Conservation (phyloP, 148 eudicot genomes). For the Chenopodium quinoa region DNA sequence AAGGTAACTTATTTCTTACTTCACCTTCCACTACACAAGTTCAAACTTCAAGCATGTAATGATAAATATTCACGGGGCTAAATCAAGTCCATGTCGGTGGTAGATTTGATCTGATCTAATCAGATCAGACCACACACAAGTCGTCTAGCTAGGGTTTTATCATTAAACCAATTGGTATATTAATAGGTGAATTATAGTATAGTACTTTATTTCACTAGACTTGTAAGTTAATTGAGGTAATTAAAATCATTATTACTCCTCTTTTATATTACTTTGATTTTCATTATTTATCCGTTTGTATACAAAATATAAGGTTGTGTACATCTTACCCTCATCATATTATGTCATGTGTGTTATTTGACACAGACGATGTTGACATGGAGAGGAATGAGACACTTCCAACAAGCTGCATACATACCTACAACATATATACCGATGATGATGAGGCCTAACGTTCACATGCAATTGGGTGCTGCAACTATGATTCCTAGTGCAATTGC, state of each 20-base stretch:
- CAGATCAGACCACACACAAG: no score
- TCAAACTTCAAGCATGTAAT: no score
- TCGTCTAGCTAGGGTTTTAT: no score
- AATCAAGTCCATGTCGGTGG: no score
- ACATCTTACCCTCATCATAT: neutral
- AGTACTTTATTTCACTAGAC: no score
- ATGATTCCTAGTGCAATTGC: neutral
- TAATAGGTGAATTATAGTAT: no score
- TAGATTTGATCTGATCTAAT: no score
- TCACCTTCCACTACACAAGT: neutral
- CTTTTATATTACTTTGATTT: neutral
- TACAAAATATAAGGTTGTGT: no score
- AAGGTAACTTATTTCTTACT: neutral
- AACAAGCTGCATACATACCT: neutral
- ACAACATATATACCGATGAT: neutral
- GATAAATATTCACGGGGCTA: no score
- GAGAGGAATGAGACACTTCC: neutral
- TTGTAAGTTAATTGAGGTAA: neutral
- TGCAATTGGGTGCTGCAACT: neutral
- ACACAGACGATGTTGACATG: neutral
- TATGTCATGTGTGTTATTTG: neutral
- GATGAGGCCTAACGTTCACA: neutral
- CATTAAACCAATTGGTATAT: no score
- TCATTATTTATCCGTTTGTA: neutral
- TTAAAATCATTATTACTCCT: neutral